Base-by-base conservation (phyloP, 805 yeast species). In the Saccharomycopsis schoenii region DNA sequence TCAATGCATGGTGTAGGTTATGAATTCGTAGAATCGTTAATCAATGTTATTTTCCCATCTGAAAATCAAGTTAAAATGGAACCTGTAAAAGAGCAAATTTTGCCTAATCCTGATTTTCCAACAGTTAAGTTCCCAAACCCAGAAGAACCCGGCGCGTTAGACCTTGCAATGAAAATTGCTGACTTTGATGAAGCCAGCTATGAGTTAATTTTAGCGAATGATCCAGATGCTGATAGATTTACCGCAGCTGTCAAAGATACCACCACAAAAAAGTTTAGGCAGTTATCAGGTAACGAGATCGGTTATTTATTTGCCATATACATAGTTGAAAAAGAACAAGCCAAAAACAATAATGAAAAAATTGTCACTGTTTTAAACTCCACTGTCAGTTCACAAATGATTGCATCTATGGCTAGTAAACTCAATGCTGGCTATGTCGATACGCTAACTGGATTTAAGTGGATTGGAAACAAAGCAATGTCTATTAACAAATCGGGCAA, bases 171-270 rank as follows among this genome's bases (percentile, higher is more conserved):
- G 19, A 58, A 69, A 10, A 70, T 73, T 2, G 97, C 97, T 0
- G 52, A 21, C 1, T 47, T 34, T 10, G 84, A 88, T 50, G 67
- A 67, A 5, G 59, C 65, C 0, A 70, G 73, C 1, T 71, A 80
- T 25, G 69, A 74, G 1, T 70, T 90, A 37, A 93, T 93, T 1
- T 67, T 93, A 1, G 97, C 97, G 0, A 93, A 87, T 71, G 99
- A 93, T 69, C 99, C 99, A 0, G 99, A 93, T 72, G 99, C 98
- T 0, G 99, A 93, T 71, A 77, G 99, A 62, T 93, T 93, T 69
- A 85, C 94, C 8, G 87, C 82, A 10, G 97, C 96, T 0, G 80
- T 88, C 19, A 83, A 81, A 65, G 59, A 54, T n/a, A 62, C 68
- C 4, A 67, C 64, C 2, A 58, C 65, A 1, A 77, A 76, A 14